A percentile compares a stretch with the other conserved stretches of the same genome.
These are phyloP conservation scores for Amanita brunnescens DNA, from an alignment of 768 basidiomycete species.

Conservation along the genomic window DNA sequence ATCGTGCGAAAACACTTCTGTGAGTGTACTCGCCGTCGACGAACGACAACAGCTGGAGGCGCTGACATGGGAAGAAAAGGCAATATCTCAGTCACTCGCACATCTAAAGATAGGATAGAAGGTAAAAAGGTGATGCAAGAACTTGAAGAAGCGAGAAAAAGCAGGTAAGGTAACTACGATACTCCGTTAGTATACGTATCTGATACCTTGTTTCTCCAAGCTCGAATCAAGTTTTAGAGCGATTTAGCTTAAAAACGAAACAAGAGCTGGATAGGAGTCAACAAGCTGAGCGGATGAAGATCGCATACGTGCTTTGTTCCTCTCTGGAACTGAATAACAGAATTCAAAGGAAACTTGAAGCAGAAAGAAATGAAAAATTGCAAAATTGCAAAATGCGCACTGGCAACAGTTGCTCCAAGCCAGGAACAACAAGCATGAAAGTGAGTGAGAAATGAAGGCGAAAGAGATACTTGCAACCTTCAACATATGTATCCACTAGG, in stretches of 20 bases:
- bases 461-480: too few relatives aligned
- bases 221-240: conserved; percentile 48
- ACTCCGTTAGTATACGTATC: not conserved
- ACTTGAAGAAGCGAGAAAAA: conserved; percentile 40
- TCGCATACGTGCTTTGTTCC: conserved; percentile 46
- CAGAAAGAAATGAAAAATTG: too few relatives aligned
- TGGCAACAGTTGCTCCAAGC: too few relatives aligned
- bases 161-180: conserved; percentile 32
- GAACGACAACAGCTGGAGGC: conserved; percentile 80
- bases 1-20: conserved; percentile 58
- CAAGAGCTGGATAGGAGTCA: conserved; percentile 82
- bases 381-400: too few relatives aligned
- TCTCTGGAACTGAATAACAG: not conserved
- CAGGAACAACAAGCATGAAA: too few relatives aligned
- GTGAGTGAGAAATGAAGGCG: too few relatives aligned
- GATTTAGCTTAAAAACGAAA: conserved; percentile 58
- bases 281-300: conserved; percentile 72
- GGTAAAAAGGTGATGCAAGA: conserved; percentile 56
- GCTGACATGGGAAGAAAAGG: conserved; percentile 77
- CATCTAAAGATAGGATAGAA: conserved; percentile 55
- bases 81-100: conserved; percentile 48
- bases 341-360: conserved; percentile 67
- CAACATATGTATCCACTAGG: too few relatives aligned
- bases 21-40: conserved; percentile 71
- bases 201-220: conserved; percentile 20